Evolutionary conservation across 2,329 filamentous ascomycete genomes (phyloP), one percentile per base, ranked within the genome.

Genomic region (Cladosporium halotolerans): DNA sequence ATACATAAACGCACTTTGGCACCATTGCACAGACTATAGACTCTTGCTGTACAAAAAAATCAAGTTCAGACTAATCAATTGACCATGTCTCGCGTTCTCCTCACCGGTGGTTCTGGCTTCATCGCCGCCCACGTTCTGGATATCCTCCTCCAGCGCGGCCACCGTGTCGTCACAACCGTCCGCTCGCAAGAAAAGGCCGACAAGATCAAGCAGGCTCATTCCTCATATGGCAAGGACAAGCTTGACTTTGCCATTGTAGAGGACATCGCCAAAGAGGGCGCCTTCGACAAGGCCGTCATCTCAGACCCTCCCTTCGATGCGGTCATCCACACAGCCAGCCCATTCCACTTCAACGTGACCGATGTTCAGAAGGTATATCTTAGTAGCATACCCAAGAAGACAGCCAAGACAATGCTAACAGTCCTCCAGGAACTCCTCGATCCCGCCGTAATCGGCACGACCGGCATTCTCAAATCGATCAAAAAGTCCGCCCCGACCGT

Each of bases 261-360:
- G 45, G 86, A 95, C 59, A 84, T 95, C 58, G 84, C 85, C 0
- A 66, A 82, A 57, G 77, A 82, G 18, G 80, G 79, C 14, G 87
- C 86, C 19, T 95, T 93, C 58, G 75, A 78, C 57, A 63, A 76
- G 67, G 81, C 79, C 13, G 76, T 84, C 45, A 73, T 80, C 58
- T 82, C 80, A 13, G 74, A 80, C 52, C 81, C 81, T 13, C 80
- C 82, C 0, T 87, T 92, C 57, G 84, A 88, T 62, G 83, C 79
- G 43, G 85, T 92, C 45, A 76, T 89, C 48, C 85, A 89, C 67
- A 88, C 85, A 5, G 85, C 86, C 2, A 84, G 80, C 33, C 87
- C 88, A 0, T 91, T 88, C 72, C 84, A 87, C 62, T 79, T 83
- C 66, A 85, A 85, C 33, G 82, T 93, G 52, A 83, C 88, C 34